phyloP scores from a whole-genome alignment of 108 stramenopile genomes.

The Pinguiococcus pyrenoidosus region DNA sequence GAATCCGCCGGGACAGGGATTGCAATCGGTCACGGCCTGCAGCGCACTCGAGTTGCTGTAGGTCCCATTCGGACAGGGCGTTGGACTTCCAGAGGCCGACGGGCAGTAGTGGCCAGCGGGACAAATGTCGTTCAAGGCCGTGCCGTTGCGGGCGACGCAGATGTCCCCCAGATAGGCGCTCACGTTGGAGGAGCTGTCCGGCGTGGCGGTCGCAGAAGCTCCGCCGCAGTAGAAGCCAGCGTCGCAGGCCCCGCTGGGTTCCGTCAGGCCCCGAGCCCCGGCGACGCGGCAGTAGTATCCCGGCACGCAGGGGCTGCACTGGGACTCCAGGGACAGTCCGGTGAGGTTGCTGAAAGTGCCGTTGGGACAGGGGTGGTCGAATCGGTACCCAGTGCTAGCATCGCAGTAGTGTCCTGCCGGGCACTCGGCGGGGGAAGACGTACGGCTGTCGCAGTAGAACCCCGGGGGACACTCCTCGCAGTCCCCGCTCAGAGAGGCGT shows the following conservation, averaged over 20 bases:
- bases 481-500: background rate
- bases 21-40: background rate
- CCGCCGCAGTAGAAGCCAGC: constrained; percentile 26
- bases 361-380: constrained; percentile 1
- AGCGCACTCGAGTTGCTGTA: constrained; percentile 1
- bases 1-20: background rate
- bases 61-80: constrained; percentile 17
- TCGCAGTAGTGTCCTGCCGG: constrained; percentile 10
- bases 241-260: constrained; percentile 19
- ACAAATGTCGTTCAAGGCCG: constrained; percentile 22
- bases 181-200: background rate
- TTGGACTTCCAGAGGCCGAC: background rate
- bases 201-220: constrained; percentile 4
- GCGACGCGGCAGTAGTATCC: constrained; percentile 23
- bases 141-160: constrained; percentile 24
- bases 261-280: constrained; percentile 1
- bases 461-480: background rate
- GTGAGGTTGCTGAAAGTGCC: constrained; percentile 9
- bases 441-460: no score
- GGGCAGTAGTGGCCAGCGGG: constrained; percentile 37
- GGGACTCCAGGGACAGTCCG: background rate
- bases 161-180: constrained; percentile 21
- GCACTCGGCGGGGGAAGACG: no score
- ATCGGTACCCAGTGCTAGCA: background rate
- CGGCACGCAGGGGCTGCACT: constrained; percentile 16